Conservation (phyloP, 1,284 basidiomycete genomes). For the Chiua sp. region DNA sequence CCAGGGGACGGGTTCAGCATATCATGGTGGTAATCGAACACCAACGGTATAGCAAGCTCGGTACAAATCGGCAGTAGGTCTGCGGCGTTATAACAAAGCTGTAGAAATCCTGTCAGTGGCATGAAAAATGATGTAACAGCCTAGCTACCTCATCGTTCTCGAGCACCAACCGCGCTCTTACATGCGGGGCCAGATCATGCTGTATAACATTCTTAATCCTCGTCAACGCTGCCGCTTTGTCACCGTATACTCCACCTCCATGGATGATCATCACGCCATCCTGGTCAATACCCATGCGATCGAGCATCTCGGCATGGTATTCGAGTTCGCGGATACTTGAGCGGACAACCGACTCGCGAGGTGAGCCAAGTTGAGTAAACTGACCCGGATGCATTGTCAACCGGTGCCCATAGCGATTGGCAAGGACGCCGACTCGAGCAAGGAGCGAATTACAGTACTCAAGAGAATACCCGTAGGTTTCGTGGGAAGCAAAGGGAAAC, state of each 20-base stretch:
- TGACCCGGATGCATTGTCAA: slow-evolving; percentile 90
- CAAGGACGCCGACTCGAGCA: slow-evolving; percentile 69
- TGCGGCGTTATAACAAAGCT: slow-evolving; percentile 89
- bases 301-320: slow-evolving; percentile 89
- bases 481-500: slow-evolving; percentile 91
- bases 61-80: slow-evolving; percentile 86
- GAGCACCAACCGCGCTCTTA: slow-evolving; percentile 79
- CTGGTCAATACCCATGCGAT: slow-evolving; percentile 77
- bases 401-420: slow-evolving; percentile 78
- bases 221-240: slow-evolving; percentile 73
- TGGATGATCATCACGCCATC: slow-evolving; percentile 87
- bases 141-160: slow-evolving; percentile 86
- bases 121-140: background rate
- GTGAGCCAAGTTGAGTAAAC: slow-evolving; percentile 86
- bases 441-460: slow-evolving; percentile 55
- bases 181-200: slow-evolving; percentile 60
- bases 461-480: slow-evolving; percentile 79
- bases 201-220: slow-evolving; percentile 78
- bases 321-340: slow-evolving; percentile 80
- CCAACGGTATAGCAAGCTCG: slow-evolving; percentile 81
- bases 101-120: slow-evolving; percentile 3
- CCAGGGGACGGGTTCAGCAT: slow-evolving; percentile 66
- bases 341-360: slow-evolving; percentile 72
- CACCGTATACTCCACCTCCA: slow-evolving; percentile 82
- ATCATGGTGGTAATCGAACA: slow-evolving; percentile 87